Evolutionary conservation across 768 basidiomycete genomes (phyloP).

Genomic region (Nidula microcarpa): DNA sequence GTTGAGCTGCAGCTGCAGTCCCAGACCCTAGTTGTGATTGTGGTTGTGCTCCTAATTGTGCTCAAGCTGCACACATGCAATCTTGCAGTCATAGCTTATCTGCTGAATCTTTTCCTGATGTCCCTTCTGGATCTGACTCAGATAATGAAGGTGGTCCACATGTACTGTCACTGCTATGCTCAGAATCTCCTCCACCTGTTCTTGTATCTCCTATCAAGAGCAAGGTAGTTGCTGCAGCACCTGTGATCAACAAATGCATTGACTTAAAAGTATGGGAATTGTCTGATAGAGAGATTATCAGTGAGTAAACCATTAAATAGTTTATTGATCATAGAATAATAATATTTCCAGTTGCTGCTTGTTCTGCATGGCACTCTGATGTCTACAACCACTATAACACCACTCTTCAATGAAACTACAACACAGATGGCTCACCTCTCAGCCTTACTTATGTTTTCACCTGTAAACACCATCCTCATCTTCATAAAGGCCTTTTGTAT

Average conservation of each 20-base stretch:
- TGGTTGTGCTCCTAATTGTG: too few relatives aligned
- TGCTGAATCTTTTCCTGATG: too few relatives aligned
- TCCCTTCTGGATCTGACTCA: too few relatives aligned
- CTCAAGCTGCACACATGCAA: too few relatives aligned
- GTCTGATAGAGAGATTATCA: conserved; percentile 10
- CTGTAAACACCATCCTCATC: conserved; percentile 8
- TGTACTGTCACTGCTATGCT: too few relatives aligned
- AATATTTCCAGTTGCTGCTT: conserved; percentile 3
- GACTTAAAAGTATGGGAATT: conserved; percentile 9
- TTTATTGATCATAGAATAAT: too few relatives aligned
- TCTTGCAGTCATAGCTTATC: too few relatives aligned
- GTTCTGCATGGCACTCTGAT: conserved; percentile 4
- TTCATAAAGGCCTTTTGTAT: conserved; percentile 3
- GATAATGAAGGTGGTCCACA: too few relatives aligned
- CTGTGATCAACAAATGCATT: background rate
- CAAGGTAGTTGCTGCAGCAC: background rate
- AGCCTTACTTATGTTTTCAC: conserved; percentile 13
- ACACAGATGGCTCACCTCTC: background rate
- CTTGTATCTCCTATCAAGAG: conserved; percentile 8
- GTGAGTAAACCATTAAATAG: background rate
- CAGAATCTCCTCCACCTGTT: too few relatives aligned
- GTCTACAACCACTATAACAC: conserved; percentile 16
- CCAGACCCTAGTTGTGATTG: too few relatives aligned
- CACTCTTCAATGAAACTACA: conserved; percentile 6
- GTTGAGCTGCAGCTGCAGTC: too few relatives aligned